phyloP scores from a whole-genome alignment of 495 filamentous ascomycete species.

The Neurospora tetrasperma region DNA sequence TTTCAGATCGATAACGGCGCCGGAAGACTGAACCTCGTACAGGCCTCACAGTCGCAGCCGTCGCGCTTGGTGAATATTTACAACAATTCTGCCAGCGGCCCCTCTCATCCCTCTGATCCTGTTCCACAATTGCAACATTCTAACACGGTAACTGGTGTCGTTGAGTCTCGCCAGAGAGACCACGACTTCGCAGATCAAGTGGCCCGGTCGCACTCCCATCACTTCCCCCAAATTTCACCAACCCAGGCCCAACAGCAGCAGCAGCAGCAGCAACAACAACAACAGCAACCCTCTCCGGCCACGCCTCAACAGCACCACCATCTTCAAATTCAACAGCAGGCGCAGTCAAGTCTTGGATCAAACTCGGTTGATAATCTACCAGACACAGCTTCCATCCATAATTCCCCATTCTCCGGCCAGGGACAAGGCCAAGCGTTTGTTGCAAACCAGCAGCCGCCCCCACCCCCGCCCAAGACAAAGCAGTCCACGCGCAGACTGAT shows the following conservation, averaged over 20 bases:
- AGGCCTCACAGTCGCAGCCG: slow-evolving; percentile 16
- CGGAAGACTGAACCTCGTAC: slow-evolving; percentile 2
- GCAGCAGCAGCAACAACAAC: slow-evolving; percentile 13
- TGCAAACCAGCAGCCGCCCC: slow-evolving; percentile 22
- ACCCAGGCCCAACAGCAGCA: slow-evolving; percentile 25
- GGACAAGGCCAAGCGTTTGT: slow-evolving; percentile 10
- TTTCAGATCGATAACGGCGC: slow-evolving; percentile 28
- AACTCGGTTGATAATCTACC: slow-evolving; percentile 31
- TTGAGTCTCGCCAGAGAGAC: slow-evolving; percentile 22
- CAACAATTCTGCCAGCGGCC: slow-evolving; percentile 14
- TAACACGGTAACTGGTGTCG: slow-evolving; percentile 20
- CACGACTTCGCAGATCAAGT: slow-evolving; percentile 23
- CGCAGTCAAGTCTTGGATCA: slow-evolving; percentile 10
- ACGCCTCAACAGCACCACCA: slow-evolving; percentile 19
- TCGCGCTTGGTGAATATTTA: slow-evolving; percentile 24
- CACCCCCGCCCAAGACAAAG: slow-evolving; percentile 28
- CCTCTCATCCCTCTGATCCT: slow-evolving; percentile 8
- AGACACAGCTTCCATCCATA: slow-evolving; percentile 12
- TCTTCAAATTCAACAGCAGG: slow-evolving; percentile 14
- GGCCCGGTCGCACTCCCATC: slow-evolving; percentile 26
- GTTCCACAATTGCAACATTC: slow-evolving; percentile 26
- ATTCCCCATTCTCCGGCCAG: slow-evolving; percentile 18
- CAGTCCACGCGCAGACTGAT: slow-evolving; percentile 36
- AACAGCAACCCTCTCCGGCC: slow-evolving; percentile 14
- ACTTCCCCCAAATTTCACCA: slow-evolving; percentile 21